Conservation (phyloP, 495 filamentous ascomycete species). For the Sordaria brevicollis region DNA sequence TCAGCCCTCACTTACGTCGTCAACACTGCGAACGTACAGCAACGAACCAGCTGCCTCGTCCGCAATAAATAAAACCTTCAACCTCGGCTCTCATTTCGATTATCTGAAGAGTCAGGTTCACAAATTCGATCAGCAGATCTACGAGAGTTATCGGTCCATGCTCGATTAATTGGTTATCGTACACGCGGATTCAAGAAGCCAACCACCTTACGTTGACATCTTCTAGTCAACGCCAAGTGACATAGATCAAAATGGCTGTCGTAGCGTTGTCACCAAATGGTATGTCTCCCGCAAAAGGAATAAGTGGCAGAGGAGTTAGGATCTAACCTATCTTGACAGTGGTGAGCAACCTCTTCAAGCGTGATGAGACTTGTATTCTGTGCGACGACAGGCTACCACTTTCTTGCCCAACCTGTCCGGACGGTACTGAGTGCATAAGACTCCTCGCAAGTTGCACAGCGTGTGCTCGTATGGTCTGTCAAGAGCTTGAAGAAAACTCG, state of each 20-base stretch:
- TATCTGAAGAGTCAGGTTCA: not conserved
- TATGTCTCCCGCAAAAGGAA: not conserved
- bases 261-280: not conserved
- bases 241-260: conserved; percentile 7
- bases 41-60: not conserved
- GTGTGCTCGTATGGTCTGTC: conserved; percentile 33
- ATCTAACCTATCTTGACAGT: not conserved
- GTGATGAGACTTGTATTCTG: conserved; percentile 8
- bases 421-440: conserved; percentile 23
- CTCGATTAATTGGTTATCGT: not conserved
- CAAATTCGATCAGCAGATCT: conserved; percentile 12
- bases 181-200: conserved; percentile 5
- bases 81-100: not conserved
- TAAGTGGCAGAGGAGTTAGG: not conserved
- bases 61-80: not conserved
- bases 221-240: not conserved
- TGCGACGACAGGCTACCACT: conserved; percentile 15
- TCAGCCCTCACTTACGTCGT: not conserved
- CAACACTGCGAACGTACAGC: not conserved
- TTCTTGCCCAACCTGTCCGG: conserved; percentile 15
- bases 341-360: conserved; percentile 7
- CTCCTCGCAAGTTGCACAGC: conserved; percentile 21
- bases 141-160: conserved; percentile 8
- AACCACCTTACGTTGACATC: not conserved
- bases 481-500: not conserved